Evolutionary conservation across 2,329 filamentous ascomycete species (phyloP), one percentile per base, ranked within the genome.

Genomic region (Trichoderma atroviride): DNA sequence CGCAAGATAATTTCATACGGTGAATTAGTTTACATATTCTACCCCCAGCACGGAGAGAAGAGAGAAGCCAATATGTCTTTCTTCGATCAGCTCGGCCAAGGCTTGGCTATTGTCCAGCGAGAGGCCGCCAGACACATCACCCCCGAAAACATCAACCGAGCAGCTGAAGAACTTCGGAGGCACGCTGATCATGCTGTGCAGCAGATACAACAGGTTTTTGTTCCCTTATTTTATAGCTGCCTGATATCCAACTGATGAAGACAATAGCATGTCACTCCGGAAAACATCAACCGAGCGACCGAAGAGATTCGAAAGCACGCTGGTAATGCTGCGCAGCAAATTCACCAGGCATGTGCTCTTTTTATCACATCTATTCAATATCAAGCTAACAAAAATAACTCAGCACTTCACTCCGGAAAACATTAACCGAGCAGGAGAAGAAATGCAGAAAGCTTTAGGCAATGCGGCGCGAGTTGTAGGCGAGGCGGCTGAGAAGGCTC

Each of bases 51-150:
- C 40, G 33, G 33, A 43, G 3, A 40, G 2, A 11, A 52, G 10
- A 33, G 3, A 27, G 24, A 22, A 35, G 4, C 16, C 10, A 14
- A 22, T 2, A 65, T 65, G 62, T 55, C 52, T 1, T 50, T 57
- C 11, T 66, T 47, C 3, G 27, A 7, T 19, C 50, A 35, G 1
- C 22, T 67, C 19, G 64, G 37, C 13, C 14, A 53, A 0, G 55
- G 47, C 6, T 43, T 68, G 43, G 66, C 27, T 22, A 5, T 59
- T 5, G 40, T 33, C 4, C 52, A 50, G 6, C n/a, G 24, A 16
- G 68, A 65, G 29, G 68, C 68, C 37, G 60, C 53, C 5, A 52
- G 24, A 59, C 68, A 69, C 33, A 22, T 69, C 29, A 59, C 29
- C 2, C 29, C 60, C 0, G 68, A 69, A 53, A 69, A 69, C n/a